Conservation (phyloP, 2,329 filamentous ascomycete genomes). For the Cercospora berteroae region DNA sequence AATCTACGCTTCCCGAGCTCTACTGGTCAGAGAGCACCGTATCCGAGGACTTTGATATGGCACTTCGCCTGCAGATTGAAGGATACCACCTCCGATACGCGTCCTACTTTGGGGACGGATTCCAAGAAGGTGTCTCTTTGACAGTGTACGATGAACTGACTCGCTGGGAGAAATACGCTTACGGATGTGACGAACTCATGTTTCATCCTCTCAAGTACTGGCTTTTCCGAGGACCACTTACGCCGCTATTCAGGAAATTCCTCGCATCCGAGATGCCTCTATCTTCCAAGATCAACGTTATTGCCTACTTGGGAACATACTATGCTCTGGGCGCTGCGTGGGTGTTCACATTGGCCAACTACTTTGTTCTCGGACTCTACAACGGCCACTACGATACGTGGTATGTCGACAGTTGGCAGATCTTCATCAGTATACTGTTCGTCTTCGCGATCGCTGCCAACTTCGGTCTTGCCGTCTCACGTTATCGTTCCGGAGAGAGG, state of each 20-base stretch:
- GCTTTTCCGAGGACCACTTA: constrained; percentile 61
- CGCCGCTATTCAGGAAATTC: constrained; percentile 62
- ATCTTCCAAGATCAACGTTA: constrained; percentile 67
- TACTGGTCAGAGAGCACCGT: constrained; percentile 76
- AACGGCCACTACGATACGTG: constrained; percentile 65
- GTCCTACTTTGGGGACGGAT: constrained; percentile 66
- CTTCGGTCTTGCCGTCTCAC: constrained; percentile 59
- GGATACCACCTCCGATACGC: constrained; percentile 69
- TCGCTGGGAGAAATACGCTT: constrained; percentile 72
- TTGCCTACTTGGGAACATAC: constrained; percentile 70
- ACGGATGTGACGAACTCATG: constrained; percentile 68
- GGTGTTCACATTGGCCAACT: constrained; percentile 66
- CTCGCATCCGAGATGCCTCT: constrained; percentile 60
- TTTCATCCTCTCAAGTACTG: constrained; percentile 66
- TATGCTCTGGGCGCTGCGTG: constrained; percentile 68
- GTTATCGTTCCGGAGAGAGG: constrained; percentile 60
- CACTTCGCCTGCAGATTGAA: constrained; percentile 66
- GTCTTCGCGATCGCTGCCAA: constrained; percentile 65
- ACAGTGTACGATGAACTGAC: constrained; percentile 71
- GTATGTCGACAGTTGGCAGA: constrained; percentile 66
- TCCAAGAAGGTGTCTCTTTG: constrained; percentile 71
- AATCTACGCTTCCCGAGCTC: constrained; percentile 55
- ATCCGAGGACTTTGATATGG: constrained; percentile 76
- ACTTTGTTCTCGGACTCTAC: constrained; percentile 70
- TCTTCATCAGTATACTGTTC: constrained; percentile 62